Evolutionary conservation across 495 filamentous ascomycete species (phyloP), one percentile per base, ranked within the genome.

Genomic region (Aspergillus panamensis): DNA sequence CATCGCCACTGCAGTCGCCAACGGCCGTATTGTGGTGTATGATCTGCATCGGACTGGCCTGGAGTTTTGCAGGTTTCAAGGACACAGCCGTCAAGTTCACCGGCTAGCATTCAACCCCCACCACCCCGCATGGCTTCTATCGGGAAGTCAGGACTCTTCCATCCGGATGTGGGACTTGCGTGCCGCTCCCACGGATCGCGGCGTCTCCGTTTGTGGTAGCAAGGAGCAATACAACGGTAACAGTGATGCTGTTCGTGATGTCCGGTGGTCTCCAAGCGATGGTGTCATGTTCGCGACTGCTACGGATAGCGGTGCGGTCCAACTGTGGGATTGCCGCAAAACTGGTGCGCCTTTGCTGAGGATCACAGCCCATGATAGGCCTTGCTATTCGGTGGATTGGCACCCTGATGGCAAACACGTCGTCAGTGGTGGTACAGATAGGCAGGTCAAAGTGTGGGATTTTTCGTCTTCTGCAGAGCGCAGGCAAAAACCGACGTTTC

Each of bases 321-420:
- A 89, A 66, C 72, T 82, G 54, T 90, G 87, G 87, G 87, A 90
- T 68, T 79, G 80, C 53, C 82, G 86, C 43, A 82, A 83, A 55
- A 66, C 72, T 30, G 83, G 72, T 61, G 77, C 77, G 33, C 80
- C 85, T 14, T 67, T 84, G 56, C 67, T 95, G 51, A 88, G 87
- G 63, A 89, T 96, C 59, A 86, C 88, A 45, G 95, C 91, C 30
- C 94, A 98, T 69, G 82, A 88, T 62, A 87, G 85, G 42, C 81
- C 86, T 0, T 96, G 89, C 64, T 86, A 83, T 55, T 80, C 90
- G 5, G 85, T 98, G 48, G 90, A 96, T 62, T 98, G 95, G 94
- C 94, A 98, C 67, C 91, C 91, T 1, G 93, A 97, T 69, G 94
- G 94, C 30, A 89, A 89, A 57, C 89, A 97, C 69, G 77, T 96